Evolutionary conservation across 257 asterid species (phyloP).

Genomic region (Solanum commersonii): DNA sequence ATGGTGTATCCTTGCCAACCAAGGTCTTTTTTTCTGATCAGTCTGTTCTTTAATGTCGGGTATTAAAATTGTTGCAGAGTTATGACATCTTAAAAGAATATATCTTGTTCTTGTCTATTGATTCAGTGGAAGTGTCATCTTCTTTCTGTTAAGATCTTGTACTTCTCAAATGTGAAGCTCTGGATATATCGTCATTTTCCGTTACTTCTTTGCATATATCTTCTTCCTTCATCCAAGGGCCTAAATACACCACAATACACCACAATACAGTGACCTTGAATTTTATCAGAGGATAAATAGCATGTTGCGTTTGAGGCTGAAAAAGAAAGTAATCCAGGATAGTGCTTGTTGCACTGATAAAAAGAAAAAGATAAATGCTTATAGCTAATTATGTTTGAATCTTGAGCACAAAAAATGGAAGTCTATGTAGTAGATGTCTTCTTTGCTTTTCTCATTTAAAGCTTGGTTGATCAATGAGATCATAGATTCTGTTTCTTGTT

Average conservation of each 20-base stretch:
- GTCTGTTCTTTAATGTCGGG: background rate
- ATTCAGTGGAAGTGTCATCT: background rate
- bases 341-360: background rate
- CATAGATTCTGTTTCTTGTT: background rate
- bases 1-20: background rate
- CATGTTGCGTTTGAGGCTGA: background rate
- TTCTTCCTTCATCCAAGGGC: background rate
- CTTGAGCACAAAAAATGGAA: background rate
- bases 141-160: background rate
- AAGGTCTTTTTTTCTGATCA: background rate
- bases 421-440: background rate
- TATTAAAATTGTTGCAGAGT: background rate
- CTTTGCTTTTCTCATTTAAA: background rate
- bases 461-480: background rate
- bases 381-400: background rate
- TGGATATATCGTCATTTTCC: background rate
- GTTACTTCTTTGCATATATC: background rate
- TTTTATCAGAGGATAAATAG: background rate
- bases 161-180: background rate
- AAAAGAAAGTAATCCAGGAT: background rate
- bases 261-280: background rate
- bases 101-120: background rate
- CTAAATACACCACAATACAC: background rate
- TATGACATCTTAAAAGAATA: background rate
- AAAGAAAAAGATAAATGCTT: background rate